Base-by-base conservation (phyloP, 352 stramenopile genomes). In the Phytopythium aichiense region DNA sequence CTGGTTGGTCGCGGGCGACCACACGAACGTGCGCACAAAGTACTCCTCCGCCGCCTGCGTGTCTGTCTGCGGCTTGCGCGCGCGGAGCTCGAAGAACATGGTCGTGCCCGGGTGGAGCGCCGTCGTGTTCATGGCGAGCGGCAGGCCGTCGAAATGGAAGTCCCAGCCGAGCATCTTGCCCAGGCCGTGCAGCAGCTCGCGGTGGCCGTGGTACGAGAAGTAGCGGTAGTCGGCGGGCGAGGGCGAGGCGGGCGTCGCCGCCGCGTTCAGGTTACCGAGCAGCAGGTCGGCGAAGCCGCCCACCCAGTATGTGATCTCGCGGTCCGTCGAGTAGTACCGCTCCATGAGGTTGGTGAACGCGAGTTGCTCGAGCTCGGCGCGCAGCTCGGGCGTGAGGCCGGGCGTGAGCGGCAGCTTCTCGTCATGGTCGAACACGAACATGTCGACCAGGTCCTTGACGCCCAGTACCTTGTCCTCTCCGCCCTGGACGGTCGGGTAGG, bases 281-380 rank as follows among this genome's bases (percentile, higher is more conserved):
- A 94, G 67, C 57, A 94, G 63, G 23, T 89, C 73, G 0, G 70
- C 67, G 66, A 94, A 94, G 18, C 82, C 85, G 42, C 82, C 85
- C 46, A 88, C 81, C 85, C 85, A 94, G 74, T 94, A 94, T 51
- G 85, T 94, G 63, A 94, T 77, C 59, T 79, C 73, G 38, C 82
- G 82, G 25, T 89, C 79, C 22, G 85, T 91, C 23, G 79, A 78
- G 70, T 91, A 94, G 66, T 94, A 94, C 49, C 85, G 69, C 65
- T 94, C 85, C 85, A 94, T 92, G 55, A 94, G 81, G 67, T 91
- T 89, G 12, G 74, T 83, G 67, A 94, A 92, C 42, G 83, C 82
- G 37, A 94, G 66, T 43, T 85, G 66, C 64, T 92, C 79, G 22
- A 94, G 64, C 33, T 85, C 56, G 15, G 67, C 61, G 51, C 78